These are phyloP conservation scores for Fusarium cyanostomum DNA, from an alignment of 2,329 filamentous ascomycete genomes.

Conservation along the genomic window DNA sequence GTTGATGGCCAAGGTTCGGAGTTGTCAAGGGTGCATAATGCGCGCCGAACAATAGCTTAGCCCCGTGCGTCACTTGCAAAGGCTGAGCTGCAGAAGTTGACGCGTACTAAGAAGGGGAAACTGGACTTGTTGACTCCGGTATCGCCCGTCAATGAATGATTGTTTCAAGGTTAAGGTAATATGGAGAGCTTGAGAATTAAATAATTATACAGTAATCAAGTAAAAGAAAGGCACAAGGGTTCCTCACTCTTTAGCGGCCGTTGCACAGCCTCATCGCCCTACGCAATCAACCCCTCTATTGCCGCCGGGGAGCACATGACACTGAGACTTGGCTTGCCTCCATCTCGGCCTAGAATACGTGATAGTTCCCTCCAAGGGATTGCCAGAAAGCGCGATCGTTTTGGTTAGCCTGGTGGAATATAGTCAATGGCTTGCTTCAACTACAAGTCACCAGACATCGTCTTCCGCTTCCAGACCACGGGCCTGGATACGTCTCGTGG, in stretches of 20 bases:
- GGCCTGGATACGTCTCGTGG: not conserved
- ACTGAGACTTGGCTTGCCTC: conserved; percentile 25
- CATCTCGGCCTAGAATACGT: not conserved
- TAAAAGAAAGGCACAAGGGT: not conserved
- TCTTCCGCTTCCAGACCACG: not conserved
- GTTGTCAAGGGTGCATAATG: conserved; percentile 30
- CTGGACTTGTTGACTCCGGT: not conserved
- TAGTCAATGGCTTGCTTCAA: not conserved
- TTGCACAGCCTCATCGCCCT: conserved; percentile 44
- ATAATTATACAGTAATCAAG: not conserved
- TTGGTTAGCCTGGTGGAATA: not conserved
- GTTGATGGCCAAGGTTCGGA: conserved; percentile 17
- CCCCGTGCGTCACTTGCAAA: conserved; percentile 36
- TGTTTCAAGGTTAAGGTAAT: not conserved
- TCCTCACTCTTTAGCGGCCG: conserved; percentile 13
- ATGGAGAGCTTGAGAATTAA: no score
- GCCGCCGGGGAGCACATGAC: conserved; percentile 28
- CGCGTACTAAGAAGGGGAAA: not conserved
- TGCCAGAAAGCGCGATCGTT: not conserved
- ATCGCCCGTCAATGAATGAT: not conserved
- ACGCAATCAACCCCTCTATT: conserved; percentile 42
- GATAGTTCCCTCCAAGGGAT: no score
- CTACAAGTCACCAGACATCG: not conserved
- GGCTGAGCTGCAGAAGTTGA: conserved; percentile 1
- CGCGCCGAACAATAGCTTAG: conserved; percentile 27